Evolutionary conservation across 1,284 basidiomycete genomes (phyloP).

Genomic region (Cryptococcus sp.): DNA sequence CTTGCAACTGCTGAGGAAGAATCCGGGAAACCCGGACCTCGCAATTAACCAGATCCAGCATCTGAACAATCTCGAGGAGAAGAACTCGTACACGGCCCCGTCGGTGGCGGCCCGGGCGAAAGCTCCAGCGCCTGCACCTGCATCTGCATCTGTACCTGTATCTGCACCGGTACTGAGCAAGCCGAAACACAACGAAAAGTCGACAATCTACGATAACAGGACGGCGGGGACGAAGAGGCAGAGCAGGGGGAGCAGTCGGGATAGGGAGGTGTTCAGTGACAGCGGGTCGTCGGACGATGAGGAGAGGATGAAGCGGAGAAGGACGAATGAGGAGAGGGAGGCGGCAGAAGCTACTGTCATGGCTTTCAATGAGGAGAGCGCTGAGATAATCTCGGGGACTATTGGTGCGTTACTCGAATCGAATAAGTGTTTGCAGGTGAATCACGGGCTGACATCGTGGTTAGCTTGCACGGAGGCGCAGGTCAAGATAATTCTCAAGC

Average conservation of each 20-base stretch:
- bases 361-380: slow-evolving; percentile 79
- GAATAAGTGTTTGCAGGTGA: background rate
- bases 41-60: slow-evolving; percentile 22
- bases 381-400: slow-evolving; percentile 76
- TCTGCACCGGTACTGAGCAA: slow-evolving; percentile 13
- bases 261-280: slow-evolving; percentile 42
- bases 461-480: slow-evolving; percentile 79
- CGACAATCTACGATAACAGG: slow-evolving; percentile 50
- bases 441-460: background rate
- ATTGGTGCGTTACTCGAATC: slow-evolving; percentile 62
- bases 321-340: slow-evolving; percentile 16
- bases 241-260: slow-evolving; percentile 27
- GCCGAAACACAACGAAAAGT: slow-evolving; percentile 39
- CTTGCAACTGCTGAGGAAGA: slow-evolving; percentile 12
- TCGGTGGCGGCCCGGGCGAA: too few relatives aligned
- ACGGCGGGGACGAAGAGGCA: slow-evolving; percentile 60
- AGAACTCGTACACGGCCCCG: background rate
- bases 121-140: background rate
- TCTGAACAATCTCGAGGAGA: slow-evolving; percentile 1
- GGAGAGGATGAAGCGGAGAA: slow-evolving; percentile 30
- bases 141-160: slow-evolving; percentile 2
- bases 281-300: slow-evolving; percentile 40
- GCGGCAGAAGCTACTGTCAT: slow-evolving; percentile 60
- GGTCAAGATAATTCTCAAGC: slow-evolving; percentile 70
- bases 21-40: slow-evolving; percentile 14